Percentiles rank a stretch among this genome's conserved stretches.
Conservation (phyloP, 257 asterid genomes). For the Phtheirospermum japonicum region DNA sequence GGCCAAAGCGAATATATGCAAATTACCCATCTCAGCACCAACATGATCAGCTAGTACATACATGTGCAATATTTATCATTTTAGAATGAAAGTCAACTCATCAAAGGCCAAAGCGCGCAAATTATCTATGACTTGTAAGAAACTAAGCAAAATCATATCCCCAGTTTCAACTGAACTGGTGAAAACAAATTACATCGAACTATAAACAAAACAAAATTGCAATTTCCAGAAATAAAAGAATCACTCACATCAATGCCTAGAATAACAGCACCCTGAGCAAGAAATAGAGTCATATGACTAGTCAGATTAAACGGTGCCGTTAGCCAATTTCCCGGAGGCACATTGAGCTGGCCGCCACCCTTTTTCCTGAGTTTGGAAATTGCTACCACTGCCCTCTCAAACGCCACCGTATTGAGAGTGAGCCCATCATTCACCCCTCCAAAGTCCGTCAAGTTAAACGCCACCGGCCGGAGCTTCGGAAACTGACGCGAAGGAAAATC, state of each 20-base stretch:
- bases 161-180: background rate
- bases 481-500: constrained; percentile 31
- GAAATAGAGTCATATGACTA: constrained; percentile 81
- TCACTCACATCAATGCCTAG: constrained; percentile 70
- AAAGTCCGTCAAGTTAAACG: constrained; percentile 69
- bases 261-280: constrained; percentile 70
- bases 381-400: constrained; percentile 59
- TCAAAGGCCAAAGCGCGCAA: background rate
- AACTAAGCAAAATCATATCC: background rate
- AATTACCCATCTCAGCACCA: too few relatives aligned
- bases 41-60: constrained; percentile 3
- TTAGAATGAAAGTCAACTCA: background rate
- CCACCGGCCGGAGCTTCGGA: constrained; percentile 53
- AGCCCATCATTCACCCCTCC: constrained; percentile 83
- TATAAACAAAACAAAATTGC: constrained; percentile 15
- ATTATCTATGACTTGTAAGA: background rate
- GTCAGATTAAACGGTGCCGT: constrained; percentile 89
- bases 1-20: too few relatives aligned
- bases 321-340: constrained; percentile 74
- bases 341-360: constrained; percentile 86
- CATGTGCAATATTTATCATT: background rate
- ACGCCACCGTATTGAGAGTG: constrained; percentile 66
- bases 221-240: constrained; percentile 7
- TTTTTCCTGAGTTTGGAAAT: constrained; percentile 52
- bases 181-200: background rate